Percentiles rank a stretch among this genome's conserved stretches.
Evolutionary conservation across 2,329 filamentous ascomycete species (phyloP).

Genomic region (Conoideocrella luteorostrata): DNA sequence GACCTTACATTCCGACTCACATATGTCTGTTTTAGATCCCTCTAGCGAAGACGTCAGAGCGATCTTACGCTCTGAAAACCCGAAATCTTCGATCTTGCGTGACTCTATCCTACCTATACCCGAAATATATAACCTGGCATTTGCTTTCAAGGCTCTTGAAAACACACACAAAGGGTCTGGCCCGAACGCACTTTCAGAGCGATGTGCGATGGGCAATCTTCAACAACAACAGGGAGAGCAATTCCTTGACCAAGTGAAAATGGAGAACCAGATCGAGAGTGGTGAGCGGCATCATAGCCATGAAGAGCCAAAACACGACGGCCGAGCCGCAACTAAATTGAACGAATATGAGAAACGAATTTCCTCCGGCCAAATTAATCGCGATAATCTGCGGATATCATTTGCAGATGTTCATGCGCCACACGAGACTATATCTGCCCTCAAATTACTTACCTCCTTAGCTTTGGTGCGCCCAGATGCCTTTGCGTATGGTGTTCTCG

Average conservation of each 20-base stretch:
- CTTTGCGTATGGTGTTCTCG: constrained; percentile 92
- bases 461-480: constrained; percentile 84
- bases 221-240: constrained; percentile 24
- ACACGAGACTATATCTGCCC: constrained; percentile 72
- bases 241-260: constrained; percentile 23
- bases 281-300: constrained; percentile 20
- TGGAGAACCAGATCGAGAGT: constrained; percentile 15
- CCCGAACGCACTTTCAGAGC: constrained; percentile 22
- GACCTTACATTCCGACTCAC: constrained; percentile 24
- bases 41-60: constrained; percentile 18
- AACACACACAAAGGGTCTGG: constrained; percentile 15
- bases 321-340: constrained; percentile 35
- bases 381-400: constrained; percentile 74
- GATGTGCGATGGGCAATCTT: constrained; percentile 26
- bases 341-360: constrained; percentile 79
- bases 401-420: constrained; percentile 84
- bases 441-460: constrained; percentile 83
- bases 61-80: constrained; percentile 20
- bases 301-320: constrained; percentile 22
- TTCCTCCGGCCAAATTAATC: constrained; percentile 73
- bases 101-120: constrained; percentile 31
- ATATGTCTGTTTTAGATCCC: constrained; percentile 9
- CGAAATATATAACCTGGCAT: constrained; percentile 34
- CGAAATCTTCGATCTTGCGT: constrained; percentile 23
- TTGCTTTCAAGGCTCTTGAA: constrained; percentile 21